Evolutionary conservation across 768 basidiomycete species (phyloP), one percentile per base, ranked within the genome.

Genomic region (Aureoboletus auriporus): DNA sequence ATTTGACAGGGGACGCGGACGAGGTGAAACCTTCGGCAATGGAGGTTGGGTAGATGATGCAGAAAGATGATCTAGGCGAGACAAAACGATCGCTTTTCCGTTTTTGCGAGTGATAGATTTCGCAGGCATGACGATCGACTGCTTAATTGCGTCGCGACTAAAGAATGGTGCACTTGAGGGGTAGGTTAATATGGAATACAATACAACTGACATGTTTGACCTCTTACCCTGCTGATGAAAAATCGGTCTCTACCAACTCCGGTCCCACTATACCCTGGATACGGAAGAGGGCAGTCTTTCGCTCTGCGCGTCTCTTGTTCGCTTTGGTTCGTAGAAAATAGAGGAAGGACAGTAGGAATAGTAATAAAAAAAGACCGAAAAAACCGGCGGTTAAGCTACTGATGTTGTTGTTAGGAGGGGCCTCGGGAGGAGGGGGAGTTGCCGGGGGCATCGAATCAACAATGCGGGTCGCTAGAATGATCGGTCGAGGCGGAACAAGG

Each of bases 61-160:
- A 50, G 63, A 75, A 70, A 9, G 75, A 64, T 28, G 66, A 67
- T 23, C 75, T 75, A 51, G 75, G 61, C 35, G 56, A 69, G 42
- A 73, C 72, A 20, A 33, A 12, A 45, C 69, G 70, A 50, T 70
- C 65, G 39, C 67, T 72, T 59, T 72, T 73, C 23, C 72, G 60
- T 43, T 58, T 42, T 70, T 62, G 30, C 66, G 70, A 23, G 70
- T 52, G 49, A 78, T 62, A 17, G 72, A 70, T 56, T 72, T 77
- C 13, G 73, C 70, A 9, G 86, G 86, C 49, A 86, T 69, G 23
- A 79, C 53, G 46, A 86, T 69, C 36, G 71, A 71, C 11, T 67
- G 51, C 23, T 75, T 71, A 39, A 82, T 46, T 37, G 73, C 68
- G 10, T 60, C 55, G 35, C 78, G 69, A 14, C 78, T 78, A 62